A percentile compares a stretch with the other conserved stretches of the same genome.
phyloP scores from a whole-genome alignment of 2,329 filamentous ascomycete species.

The Aspergillus aculeatinus region DNA sequence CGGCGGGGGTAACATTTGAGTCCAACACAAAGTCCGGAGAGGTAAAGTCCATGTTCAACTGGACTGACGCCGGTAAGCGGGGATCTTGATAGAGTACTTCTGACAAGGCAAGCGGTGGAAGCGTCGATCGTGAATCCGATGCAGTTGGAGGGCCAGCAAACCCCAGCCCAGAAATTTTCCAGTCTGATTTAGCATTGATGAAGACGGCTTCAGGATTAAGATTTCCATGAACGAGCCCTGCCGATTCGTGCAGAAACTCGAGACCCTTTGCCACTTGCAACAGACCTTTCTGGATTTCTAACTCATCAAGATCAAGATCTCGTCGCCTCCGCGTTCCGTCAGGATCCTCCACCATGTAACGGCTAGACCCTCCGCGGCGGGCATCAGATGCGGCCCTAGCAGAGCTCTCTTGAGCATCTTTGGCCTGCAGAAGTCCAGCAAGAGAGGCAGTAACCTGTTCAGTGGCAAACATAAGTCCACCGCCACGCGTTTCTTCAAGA shows the following conservation, averaged over 20 bases:
- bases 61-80: slow-evolving; percentile 75
- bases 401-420: slow-evolving; percentile 77
- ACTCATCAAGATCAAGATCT: slow-evolving; percentile 90
- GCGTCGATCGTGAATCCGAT: slow-evolving; percentile 70
- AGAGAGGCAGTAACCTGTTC: slow-evolving; percentile 90
- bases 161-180: slow-evolving; percentile 94
- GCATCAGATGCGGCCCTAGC: slow-evolving; percentile 49
- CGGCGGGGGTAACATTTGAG: slow-evolving; percentile 75
- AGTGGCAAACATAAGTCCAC: slow-evolving; percentile 92
- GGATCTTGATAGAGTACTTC: slow-evolving; percentile 85
- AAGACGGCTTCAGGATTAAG: slow-evolving; percentile 90
- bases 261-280: slow-evolving; percentile 90
- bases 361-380: slow-evolving; percentile 67
- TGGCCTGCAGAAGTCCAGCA: slow-evolving; percentile 76
- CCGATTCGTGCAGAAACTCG: slow-evolving; percentile 94
- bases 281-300: slow-evolving; percentile 95
- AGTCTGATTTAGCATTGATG: slow-evolving; percentile 95
- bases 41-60: slow-evolving; percentile 88
- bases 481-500: slow-evolving; percentile 87
- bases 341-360: slow-evolving; percentile 76
- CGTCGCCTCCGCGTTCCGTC: slow-evolving; percentile 70
- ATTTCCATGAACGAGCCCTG: slow-evolving; percentile 89
- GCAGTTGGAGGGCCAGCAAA: slow-evolving; percentile 81
- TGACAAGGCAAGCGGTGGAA: slow-evolving; percentile 76
- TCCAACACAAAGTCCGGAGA: slow-evolving; percentile 95